phyloP scores from a whole-genome alignment of 257 asterid species.

The Plantago ovata region DNA sequence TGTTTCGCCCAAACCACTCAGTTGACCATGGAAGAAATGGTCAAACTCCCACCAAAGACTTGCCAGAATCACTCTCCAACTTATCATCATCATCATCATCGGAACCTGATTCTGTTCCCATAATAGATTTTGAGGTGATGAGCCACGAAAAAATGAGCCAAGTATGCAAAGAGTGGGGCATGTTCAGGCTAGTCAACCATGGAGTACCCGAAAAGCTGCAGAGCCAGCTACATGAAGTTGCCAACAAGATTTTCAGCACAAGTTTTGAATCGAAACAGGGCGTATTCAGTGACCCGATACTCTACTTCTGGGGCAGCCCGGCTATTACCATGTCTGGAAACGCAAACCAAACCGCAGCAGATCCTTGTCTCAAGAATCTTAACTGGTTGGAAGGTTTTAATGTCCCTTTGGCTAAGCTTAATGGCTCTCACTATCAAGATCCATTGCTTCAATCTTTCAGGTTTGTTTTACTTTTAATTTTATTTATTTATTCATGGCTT shows the following conservation, averaged over 20 bases:
- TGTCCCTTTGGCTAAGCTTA: conserved; percentile 31
- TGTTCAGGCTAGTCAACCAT: conserved; percentile 77
- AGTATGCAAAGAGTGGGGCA: conserved; percentile 75
- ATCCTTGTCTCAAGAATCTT: conserved; percentile 14
- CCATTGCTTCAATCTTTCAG: conserved; percentile 58
- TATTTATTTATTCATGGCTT: neutral
- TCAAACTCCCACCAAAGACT: no score
- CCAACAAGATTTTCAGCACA: conserved; percentile 38
- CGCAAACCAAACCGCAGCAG: conserved; percentile 32
- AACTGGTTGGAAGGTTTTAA: conserved; percentile 90
- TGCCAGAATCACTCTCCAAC: neutral
- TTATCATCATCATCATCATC: neutral
- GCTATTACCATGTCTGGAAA: conserved; percentile 38
- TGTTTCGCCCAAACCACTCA: conserved; percentile 26
- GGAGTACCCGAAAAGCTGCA: conserved; percentile 52
- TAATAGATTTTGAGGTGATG: conserved; percentile 44
- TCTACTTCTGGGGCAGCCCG: conserved; percentile 89
- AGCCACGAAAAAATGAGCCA: conserved; percentile 27
- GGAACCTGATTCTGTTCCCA: conserved; percentile 40
- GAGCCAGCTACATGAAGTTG: conserved; percentile 39
- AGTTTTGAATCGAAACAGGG: conserved; percentile 49
- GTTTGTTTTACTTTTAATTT: conserved; percentile 20
- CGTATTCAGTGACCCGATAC: conserved; percentile 31
- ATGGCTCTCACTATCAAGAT: conserved; percentile 34
- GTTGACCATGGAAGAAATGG: neutral